Percentiles rank a stretch among this genome's conserved stretches.
Evolutionary conservation across 768 basidiomycete genomes (phyloP).

Genomic region (Clitopilus hobsonii): DNA sequence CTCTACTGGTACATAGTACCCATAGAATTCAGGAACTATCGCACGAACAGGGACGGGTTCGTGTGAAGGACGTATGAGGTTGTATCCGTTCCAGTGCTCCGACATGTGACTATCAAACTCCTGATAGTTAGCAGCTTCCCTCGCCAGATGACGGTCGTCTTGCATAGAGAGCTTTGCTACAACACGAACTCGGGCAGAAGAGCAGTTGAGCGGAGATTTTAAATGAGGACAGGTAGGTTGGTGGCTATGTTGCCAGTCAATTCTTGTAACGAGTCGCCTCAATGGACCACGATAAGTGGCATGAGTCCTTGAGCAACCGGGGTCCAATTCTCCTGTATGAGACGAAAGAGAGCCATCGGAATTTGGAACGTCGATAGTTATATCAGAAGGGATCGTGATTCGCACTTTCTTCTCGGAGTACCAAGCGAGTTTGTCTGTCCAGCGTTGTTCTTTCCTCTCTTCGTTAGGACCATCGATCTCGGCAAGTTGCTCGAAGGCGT

Average conservation of each 20-base stretch:
- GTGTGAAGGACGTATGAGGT: constrained; percentile 34
- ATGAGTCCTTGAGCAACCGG: background rate
- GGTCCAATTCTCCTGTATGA: background rate
- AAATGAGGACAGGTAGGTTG: constrained; percentile 26
- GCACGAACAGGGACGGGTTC: constrained; percentile 44
- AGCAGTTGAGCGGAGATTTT: constrained; percentile 17
- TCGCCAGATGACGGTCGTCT: constrained; percentile 28
- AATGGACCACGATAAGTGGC: constrained; percentile 9
- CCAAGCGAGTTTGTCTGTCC: constrained; percentile 10
- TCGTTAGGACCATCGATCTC: constrained; percentile 24
- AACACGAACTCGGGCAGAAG: constrained; percentile 34
- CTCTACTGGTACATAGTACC: constrained; percentile 40
- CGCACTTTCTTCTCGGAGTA: background rate
- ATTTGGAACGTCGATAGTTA: background rate
- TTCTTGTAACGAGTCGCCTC: constrained; percentile 14
- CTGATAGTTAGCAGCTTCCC: constrained; percentile 41
- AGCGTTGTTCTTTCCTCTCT: constrained; percentile 9
- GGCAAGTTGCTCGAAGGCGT: constrained; percentile 15
- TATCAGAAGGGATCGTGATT: background rate
- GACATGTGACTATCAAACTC: constrained; percentile 39
- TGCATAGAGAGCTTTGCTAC: constrained; percentile 39
- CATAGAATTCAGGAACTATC: constrained; percentile 60
- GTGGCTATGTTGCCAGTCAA: constrained; percentile 23
- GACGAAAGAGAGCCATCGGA: background rate
- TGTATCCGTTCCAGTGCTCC: constrained; percentile 47